Conservation (phyloP, 768 basidiomycete genomes). For the Lactarius vividus region DNA sequence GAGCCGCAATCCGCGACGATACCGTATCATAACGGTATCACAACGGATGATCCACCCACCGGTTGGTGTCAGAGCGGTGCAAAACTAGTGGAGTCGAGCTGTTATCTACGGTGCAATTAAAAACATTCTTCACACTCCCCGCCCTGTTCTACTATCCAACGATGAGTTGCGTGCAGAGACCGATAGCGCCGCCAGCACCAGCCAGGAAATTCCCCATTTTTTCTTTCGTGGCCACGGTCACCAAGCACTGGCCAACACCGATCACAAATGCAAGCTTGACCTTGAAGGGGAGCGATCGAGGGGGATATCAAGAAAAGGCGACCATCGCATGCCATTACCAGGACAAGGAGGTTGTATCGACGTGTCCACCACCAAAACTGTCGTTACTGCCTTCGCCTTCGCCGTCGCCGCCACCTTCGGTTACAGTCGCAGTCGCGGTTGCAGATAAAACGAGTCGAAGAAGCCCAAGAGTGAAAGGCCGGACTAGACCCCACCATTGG, state of each 20-base stretch:
- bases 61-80: neutral
- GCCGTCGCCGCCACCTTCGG: constrained; percentile 18
- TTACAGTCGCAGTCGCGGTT: constrained; percentile 9
- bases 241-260: constrained; percentile 64
- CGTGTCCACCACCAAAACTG: constrained; percentile 20
- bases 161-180: constrained; percentile 9
- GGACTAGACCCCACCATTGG: constrained; percentile 15
- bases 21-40: constrained; percentile 1
- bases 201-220: constrained; percentile 7
- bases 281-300: constrained; percentile 35
- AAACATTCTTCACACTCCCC: constrained; percentile 5
- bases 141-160: neutral
- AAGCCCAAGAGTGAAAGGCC: constrained; percentile 13
- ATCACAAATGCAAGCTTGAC: constrained; percentile 55
- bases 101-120: constrained; percentile 16
- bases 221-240: constrained; percentile 41
- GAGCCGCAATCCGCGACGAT: constrained; percentile 10
- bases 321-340: constrained; percentile 16
- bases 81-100: neutral
- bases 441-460: neutral
- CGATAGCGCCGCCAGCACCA: neutral
- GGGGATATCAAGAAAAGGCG: constrained; percentile 30
- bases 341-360: constrained; percentile 23
- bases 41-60: constrained; percentile 14
- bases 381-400: constrained; percentile 30